Evolutionary conservation across 1,284 basidiomycete genomes (phyloP).

Genomic region (Psilocybe mexicana): DNA sequence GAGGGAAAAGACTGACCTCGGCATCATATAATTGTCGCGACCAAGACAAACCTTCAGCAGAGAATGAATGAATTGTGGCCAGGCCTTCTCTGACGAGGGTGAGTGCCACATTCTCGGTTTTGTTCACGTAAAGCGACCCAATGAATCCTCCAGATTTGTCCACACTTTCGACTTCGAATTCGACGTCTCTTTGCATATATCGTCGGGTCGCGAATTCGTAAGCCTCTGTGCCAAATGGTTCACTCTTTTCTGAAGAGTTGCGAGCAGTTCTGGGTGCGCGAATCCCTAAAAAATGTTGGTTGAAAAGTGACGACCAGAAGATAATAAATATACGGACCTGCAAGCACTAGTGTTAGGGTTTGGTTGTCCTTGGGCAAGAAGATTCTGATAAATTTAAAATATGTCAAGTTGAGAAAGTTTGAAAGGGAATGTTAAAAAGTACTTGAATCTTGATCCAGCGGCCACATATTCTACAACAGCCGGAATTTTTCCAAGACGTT

Average conservation of each 20-base stretch:
- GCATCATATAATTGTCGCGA: constrained; percentile 81
- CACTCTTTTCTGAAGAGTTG: constrained; percentile 82
- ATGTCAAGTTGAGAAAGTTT: neutral
- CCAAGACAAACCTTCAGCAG: constrained; percentile 82
- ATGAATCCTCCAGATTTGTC: constrained; percentile 98
- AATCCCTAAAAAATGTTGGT: constrained; percentile 53
- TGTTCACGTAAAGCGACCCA: constrained; percentile 84
- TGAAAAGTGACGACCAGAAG: constrained; percentile 5
- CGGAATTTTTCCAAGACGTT: constrained; percentile 80
- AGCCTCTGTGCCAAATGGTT: constrained; percentile 87
- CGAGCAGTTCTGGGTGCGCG: constrained; percentile 83
- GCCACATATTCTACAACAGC: constrained; percentile 95
- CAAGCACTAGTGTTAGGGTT: constrained; percentile 85
- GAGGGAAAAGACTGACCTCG: constrained; percentile 52
- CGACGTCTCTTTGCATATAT: constrained; percentile 94
- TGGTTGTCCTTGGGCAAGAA: constrained; percentile 91
- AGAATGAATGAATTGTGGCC: constrained; percentile 85
- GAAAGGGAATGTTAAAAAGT: constrained; percentile 20
- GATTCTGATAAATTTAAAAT: constrained; percentile 49
- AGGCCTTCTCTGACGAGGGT: constrained; percentile 84
- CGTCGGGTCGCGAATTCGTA: constrained; percentile 77
- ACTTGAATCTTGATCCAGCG: constrained; percentile 93
- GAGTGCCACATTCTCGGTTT: constrained; percentile 84
- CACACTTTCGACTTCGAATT: constrained; percentile 86
- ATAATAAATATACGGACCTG: constrained; percentile 47